phyloP scores from a whole-genome alignment of 1,284 basidiomycete genomes.

The Inonotus obliquus region DNA sequence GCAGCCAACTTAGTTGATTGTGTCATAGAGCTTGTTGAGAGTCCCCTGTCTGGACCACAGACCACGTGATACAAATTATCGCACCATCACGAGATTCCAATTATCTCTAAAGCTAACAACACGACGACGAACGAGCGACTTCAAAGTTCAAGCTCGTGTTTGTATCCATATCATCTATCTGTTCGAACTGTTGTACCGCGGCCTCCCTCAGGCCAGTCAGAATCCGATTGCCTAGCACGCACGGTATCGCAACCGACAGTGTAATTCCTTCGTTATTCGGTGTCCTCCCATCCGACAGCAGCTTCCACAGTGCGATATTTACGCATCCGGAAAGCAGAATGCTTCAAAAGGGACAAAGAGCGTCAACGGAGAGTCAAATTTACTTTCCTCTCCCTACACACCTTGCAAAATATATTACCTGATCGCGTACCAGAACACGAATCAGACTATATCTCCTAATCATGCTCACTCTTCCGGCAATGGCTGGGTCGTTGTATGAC shows the following conservation, averaged over 20 bases:
- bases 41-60: no score
- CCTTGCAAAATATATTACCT: background rate
- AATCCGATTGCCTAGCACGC: background rate
- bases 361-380: background rate
- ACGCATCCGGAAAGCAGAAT: background rate
- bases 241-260: background rate
- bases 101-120: no score
- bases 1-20: no score
- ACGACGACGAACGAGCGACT: no score
- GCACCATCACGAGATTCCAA: no score
- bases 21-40: no score
- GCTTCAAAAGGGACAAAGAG: background rate
- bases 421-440: background rate
- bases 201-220: background rate
- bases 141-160: background rate
- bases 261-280: slow-evolving; percentile 1
- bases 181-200: background rate
- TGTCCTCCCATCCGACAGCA: background rate
- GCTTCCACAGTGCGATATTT: background rate
- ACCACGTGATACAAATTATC: no score
- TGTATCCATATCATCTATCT: background rate
- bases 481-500: background rate
- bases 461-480: no score
- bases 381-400: background rate
- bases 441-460: background rate